Percentiles rank a stretch among this genome's conserved stretches.
Evolutionary conservation across 306 rosid species (phyloP).

Genomic region (Vigna hirtella): DNA sequence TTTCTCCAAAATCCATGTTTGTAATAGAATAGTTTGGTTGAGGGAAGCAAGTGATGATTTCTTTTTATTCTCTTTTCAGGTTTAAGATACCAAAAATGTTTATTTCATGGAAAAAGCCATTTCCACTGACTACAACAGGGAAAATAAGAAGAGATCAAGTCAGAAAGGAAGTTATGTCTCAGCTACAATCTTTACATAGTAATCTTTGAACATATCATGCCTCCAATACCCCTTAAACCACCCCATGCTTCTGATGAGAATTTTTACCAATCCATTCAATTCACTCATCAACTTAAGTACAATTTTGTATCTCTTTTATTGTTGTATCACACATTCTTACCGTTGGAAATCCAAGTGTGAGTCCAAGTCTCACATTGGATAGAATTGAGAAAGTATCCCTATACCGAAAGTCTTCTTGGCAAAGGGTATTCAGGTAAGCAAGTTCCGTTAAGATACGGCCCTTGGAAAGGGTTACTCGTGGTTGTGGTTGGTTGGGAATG

Average conservation of each 20-base stretch:
- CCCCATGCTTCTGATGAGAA: conserved; percentile 10
- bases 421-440: too few relatives aligned
- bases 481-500: too few relatives aligned
- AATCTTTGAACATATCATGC: conserved; percentile 55
- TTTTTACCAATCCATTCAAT: not conserved
- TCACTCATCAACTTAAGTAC: not conserved
- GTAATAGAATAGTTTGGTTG: not conserved
- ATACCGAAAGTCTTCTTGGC: too few relatives aligned
- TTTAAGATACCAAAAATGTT: conserved; percentile 81
- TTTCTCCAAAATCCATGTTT: conserved; percentile 28
- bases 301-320: not conserved
- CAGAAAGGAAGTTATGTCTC: conserved; percentile 56
- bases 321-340: not conserved
- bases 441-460: too few relatives aligned
- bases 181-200: conserved; percentile 57
- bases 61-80: conserved; percentile 53
- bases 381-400: too few relatives aligned
- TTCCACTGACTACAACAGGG: conserved; percentile 77
- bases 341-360: too few relatives aligned
- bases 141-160: conserved; percentile 72
- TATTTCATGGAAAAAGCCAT: conserved; percentile 66
- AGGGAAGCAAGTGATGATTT: conserved; percentile 27
- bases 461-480: too few relatives aligned
- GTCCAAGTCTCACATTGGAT: too few relatives aligned
- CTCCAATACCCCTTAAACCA: not conserved